Base-by-base conservation (phyloP, 306 rosid species). In the Pyrus betulifolia region DNA sequence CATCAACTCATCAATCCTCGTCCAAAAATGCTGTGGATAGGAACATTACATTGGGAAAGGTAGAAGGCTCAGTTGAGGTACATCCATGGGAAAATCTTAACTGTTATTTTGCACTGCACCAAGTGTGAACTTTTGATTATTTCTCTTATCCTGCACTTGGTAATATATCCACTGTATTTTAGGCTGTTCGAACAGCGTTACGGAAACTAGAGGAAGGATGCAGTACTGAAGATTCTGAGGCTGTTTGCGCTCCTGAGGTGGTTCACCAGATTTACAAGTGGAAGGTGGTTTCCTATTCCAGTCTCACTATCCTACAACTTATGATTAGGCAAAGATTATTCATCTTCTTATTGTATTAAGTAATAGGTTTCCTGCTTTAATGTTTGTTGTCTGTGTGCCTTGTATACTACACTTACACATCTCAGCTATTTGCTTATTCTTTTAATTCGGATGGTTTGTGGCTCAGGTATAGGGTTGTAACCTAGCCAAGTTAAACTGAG, bases 161-260 rank as follows among this genome's bases (percentile, higher is more conserved):
- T 76, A 54, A 38, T 14, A 57, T 54, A 66, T 33, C 80, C 57
- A 45, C 70, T 79, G 22, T 80, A 70, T 83, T 61, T 2, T 59
- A 95, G 99, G 97, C 96, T 68, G 86, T 87, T 80, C 87, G 97
- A 87, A 83, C 91, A n/a, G 97, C 99, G 18, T 60, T 95, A 49
- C 82, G 31, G 81, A 90, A 82, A 85, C 84, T 92, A 64, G 89
- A 91, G 61, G 82, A 75, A 5, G 97, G 97, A 80, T 70, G 79
- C 79, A 80, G 85, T 82, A 79, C 78, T 78, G 89, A 86, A 76
- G 91, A 92, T 78, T 93, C 89, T 64, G 82, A 85, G 86, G 92
- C 93, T 76, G 91, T 92, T 75, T 95, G 99, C 76, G 87, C 83
- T 45, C 92, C 87, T 17, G 96, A 89, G 54, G 80, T 89, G 79